phyloP scores from a whole-genome alignment of 1,139 yeast species.

The Nakaseomyces sp. region DNA sequence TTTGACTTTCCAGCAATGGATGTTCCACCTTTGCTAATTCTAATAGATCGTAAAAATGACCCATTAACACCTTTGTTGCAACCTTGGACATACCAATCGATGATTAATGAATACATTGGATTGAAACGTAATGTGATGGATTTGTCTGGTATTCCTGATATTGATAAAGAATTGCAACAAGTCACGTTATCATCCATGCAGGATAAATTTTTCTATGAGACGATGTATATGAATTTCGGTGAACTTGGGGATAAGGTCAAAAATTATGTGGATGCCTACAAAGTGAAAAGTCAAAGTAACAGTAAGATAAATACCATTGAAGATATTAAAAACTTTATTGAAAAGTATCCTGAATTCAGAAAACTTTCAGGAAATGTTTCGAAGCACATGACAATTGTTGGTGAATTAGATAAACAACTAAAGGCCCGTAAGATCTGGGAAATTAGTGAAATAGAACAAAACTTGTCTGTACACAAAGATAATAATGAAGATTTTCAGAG shows the following conservation, averaged over 20 bases:
- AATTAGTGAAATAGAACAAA: slow-evolving; percentile 83
- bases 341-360: slow-evolving; percentile 87
- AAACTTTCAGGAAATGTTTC: slow-evolving; percentile 83
- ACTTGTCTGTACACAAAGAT: slow-evolving; percentile 59
- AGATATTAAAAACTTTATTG: slow-evolving; percentile 84
- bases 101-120: slow-evolving; percentile 89
- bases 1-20: slow-evolving; percentile 62
- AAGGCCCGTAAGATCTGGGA: slow-evolving; percentile 61
- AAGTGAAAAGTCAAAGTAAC: slow-evolving; percentile 63
- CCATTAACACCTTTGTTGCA: slow-evolving; percentile 85
- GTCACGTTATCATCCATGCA: slow-evolving; percentile 57
- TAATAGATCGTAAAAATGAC: slow-evolving; percentile 78
- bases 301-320: slow-evolving; percentile 65
- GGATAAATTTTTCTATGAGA: slow-evolving; percentile 68
- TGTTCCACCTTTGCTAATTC: slow-evolving; percentile 63
- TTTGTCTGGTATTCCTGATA: slow-evolving; percentile 36
- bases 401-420: slow-evolving; percentile 72
- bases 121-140: slow-evolving; percentile 74
- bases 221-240: slow-evolving; percentile 87
- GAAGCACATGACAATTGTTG: slow-evolving; percentile 82
- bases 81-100: slow-evolving; percentile 98
- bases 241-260: slow-evolving; percentile 87
- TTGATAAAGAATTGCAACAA: slow-evolving; percentile 43
- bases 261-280: slow-evolving; percentile 75
- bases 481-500: slow-evolving; percentile 44